Base-by-base conservation (phyloP, 2,329 filamentous ascomycete species). In the Talaromyces sp. region DNA sequence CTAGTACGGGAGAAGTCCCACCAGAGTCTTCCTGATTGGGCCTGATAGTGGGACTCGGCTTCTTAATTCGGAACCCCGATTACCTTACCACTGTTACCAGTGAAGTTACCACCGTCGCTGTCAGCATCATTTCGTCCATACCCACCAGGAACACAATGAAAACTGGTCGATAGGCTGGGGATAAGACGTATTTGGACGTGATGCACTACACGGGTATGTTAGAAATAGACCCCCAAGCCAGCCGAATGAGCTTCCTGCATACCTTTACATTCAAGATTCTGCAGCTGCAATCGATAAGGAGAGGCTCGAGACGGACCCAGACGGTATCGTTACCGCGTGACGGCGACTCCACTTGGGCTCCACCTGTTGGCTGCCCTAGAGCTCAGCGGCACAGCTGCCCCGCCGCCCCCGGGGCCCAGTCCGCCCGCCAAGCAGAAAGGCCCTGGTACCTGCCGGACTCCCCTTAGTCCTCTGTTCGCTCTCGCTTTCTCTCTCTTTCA, bases 1-100 rank as follows among this genome's bases (percentile, higher is more conserved):
- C 61, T 62, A 62, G 40, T 27, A 36, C 52, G 28, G 42, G 56
- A 59, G 42, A 50, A 42, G 14, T 12, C 18, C 50, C 44, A 47
- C 10, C 5, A 4, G 1, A 4, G 4, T 2, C 44, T 12, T 18
- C 23, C 8, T 53, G 12, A 53, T 53, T 53, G 50, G 30, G 12
- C 50, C 10, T 1, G 14, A 2, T 30, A 8, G 50, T 31, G 30
- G 50, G 30, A 31, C 30, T n/a, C 28, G 12, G 50, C 30, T 27
- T 27, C 50, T 53, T 31, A n/a, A 6, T 47, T 2, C 44, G 44
- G 44, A 47, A 47, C n/a, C 14, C 9, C 44, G 44, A 47, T 23
- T 47, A 10, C 44, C 44, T 47, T 47, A 18, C 40, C 14, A 23
- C 23, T 23, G 23, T 23, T 23, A 23, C 23, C 23, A 23, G 23